A percentile compares a stretch with the other conserved stretches of the same genome.
These are phyloP conservation scores for Solanum stenotomum DNA, from an alignment of 257 asterid genomes.

Conservation along the genomic window DNA sequence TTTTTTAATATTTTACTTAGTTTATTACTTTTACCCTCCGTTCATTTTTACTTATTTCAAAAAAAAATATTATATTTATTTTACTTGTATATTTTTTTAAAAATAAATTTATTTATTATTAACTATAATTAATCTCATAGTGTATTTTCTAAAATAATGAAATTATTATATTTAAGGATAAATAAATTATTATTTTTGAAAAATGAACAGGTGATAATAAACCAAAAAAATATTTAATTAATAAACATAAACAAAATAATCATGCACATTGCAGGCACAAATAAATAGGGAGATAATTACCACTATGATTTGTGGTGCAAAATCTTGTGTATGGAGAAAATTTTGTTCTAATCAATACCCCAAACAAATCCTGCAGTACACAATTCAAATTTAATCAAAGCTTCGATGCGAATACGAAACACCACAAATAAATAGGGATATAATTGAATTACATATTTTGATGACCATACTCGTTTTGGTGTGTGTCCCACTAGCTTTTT, in stretches of 20 bases:
- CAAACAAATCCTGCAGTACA: rapidly evolving
- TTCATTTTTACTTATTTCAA: no score
- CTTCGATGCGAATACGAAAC: rapidly evolving
- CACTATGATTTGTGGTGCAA: not conserved
- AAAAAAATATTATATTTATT: no score
- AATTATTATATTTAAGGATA: no score
- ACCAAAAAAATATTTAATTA: no score
- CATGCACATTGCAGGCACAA: not conserved
- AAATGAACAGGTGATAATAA: no score
- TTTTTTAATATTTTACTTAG: not conserved
- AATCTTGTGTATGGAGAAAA: no score
- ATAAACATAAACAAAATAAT: not conserved
- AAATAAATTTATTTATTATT: no score
- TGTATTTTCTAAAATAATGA: not conserved
- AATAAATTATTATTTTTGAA: no score
- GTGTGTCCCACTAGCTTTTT: not conserved
- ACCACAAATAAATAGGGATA: not conserved
- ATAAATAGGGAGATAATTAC: no score
- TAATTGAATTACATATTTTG: not conserved
- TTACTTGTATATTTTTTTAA: no score
- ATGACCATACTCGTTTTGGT: not conserved
- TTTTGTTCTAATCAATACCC: rapidly evolving
- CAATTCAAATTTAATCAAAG: rapidly evolving
- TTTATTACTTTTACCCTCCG: no score
- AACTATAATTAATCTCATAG: no score